A percentile compares a stretch with the other conserved stretches of the same genome.
These are phyloP conservation scores for Fusarium begoniae DNA, from an alignment of 2,329 filamentous ascomycete genomes.

Conservation along the genomic window DNA sequence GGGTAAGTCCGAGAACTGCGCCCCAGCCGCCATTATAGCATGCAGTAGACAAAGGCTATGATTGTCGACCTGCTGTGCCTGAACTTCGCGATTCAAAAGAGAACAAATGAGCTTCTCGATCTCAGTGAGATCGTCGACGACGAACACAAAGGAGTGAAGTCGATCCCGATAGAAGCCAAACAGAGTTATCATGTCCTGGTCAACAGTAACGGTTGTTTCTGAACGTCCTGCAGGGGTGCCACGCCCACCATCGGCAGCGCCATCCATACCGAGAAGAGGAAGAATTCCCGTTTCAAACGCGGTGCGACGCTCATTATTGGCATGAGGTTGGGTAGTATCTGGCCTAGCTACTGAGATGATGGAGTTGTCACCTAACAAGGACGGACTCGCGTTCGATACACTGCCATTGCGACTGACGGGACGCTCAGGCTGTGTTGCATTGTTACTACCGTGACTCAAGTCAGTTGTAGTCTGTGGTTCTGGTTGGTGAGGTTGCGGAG, in stretches of 20 bases:
- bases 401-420: not conserved
- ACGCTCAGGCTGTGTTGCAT: rapidly evolving
- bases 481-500: not conserved
- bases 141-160: constrained; percentile 25
- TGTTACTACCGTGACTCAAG: rapidly evolving
- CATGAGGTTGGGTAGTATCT: not conserved
- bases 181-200: constrained; percentile 22
- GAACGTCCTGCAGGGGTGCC: not conserved
- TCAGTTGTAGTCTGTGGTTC: not conserved
- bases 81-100: not conserved
- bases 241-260: not conserved
- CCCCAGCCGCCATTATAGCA: constrained; percentile 32
- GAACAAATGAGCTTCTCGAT: constrained; percentile 25
- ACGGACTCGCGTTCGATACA: not conserved
- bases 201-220: not conserved
- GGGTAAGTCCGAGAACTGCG: constrained; percentile 29
- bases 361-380: constrained; percentile 23
- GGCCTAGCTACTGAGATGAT: constrained; percentile 22
- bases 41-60: constrained; percentile 27
- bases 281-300: constrained; percentile 32
- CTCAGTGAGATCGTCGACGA: constrained; percentile 9
- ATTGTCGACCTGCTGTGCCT: not conserved
- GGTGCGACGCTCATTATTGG: constrained; percentile 6
- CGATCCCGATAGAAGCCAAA: constrained; percentile 24
- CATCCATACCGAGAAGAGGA: constrained; percentile 22